Evolutionary conservation across 768 basidiomycete genomes (phyloP), one percentile per base, ranked within the genome.

Genomic region (Phlegmacium glaucopus): DNA sequence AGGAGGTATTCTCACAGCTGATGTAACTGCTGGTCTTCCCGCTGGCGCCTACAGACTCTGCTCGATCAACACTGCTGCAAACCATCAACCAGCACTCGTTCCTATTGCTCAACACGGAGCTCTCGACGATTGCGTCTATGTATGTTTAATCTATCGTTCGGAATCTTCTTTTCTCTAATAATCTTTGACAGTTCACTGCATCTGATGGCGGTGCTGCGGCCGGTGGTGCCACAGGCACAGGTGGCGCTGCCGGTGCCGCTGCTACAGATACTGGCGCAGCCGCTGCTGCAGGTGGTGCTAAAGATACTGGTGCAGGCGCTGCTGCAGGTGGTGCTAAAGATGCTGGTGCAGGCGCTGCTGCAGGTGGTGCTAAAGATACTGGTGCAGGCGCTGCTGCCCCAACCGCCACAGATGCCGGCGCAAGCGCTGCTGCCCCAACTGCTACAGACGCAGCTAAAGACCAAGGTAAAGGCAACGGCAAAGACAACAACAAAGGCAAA

Each of bases 91-190:
- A 4, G 74, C 67, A 41, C 64, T 83, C 47, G 80, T 77, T 37
- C 71, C 82, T 13, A 61, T 85, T 39, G 82, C 77, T 13, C 82
- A 81, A 54, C 85, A 80, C 52, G 82, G 83, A 49, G 62, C 66
- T 16, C 58, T 82, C 27, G 80, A 85, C 59, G 83, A 87, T 57
- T 69, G 67, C 42, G 59, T 79, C 62, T 85, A 85, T 63, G 77
- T 83, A 51, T 53, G 76, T 71, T 35, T 72, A 57, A 70, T 69
- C 44, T 32, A 51, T 53, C 4, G 45, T 34, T 38, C 47, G 42
- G 32, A 38, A 27, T 42, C 42, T 49, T 36, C 29, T 29, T 47
- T 39, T 41, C 13, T 35, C 43, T 28, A 44, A 39, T 17, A 9
- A 25, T 22, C 29, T 27, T 8, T 29, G 28, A 39, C 17, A 45